These are phyloP conservation scores for Melaleuca quinquenervia DNA, from an alignment of 345 rosid species.

Conservation along the genomic window DNA sequence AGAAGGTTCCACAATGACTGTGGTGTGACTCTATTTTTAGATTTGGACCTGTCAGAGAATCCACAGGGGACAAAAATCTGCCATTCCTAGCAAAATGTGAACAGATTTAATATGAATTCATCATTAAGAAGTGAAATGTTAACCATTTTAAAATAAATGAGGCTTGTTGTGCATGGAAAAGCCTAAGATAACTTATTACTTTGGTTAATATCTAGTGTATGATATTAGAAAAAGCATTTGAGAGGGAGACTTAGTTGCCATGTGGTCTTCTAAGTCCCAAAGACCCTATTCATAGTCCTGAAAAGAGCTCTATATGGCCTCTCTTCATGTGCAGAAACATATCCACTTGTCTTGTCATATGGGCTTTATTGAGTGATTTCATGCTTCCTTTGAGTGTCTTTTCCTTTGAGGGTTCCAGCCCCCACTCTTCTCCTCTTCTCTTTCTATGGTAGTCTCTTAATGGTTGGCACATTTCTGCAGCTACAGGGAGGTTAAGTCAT, in stretches of 20 bases:
- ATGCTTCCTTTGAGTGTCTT: background rate
- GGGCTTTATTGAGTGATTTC: background rate
- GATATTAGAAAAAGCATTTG: background rate
- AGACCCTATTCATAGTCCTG: background rate
- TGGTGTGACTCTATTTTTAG: background rate
- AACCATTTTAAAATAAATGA: background rate
- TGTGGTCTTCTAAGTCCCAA: background rate
- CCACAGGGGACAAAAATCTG: background rate
- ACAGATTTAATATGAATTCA: background rate
- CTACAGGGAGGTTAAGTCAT: conserved; percentile 25
- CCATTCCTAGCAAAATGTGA: background rate
- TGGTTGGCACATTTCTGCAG: conserved; percentile 9
- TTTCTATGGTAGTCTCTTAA: background rate
- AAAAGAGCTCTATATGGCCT: background rate
- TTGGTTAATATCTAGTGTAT: background rate
- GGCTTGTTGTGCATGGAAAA: background rate
- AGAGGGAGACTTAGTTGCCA: background rate
- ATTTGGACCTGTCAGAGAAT: background rate
- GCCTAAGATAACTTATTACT: background rate
- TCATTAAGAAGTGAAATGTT: background rate
- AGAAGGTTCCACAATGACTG: background rate
- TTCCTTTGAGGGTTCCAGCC: background rate
- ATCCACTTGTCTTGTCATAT: background rate
- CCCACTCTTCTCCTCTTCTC: background rate
- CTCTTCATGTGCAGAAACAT: background rate